Conservation (phyloP, 352 stramenopile genomes). For the Achlya hypogyna region DNA sequence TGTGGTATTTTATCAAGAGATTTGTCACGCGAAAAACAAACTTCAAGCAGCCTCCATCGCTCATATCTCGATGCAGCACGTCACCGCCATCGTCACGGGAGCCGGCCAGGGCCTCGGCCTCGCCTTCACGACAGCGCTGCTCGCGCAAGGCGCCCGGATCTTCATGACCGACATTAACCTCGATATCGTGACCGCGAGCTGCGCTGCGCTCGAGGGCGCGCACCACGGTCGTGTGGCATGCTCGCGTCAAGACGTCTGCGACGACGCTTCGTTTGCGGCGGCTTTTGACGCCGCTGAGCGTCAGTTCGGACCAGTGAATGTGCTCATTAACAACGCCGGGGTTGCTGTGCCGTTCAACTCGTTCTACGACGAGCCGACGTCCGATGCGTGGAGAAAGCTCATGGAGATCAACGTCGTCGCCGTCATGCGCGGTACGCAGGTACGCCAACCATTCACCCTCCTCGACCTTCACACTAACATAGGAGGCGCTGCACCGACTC, state of each 20-base stretch:
- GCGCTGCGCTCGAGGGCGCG: conserved; percentile 43
- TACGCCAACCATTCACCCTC: neutral
- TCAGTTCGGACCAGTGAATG: conserved; percentile 58
- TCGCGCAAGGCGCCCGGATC: conserved; percentile 37
- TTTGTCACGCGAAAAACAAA: neutral
- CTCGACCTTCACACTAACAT: neutral
- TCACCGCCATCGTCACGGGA: conserved; percentile 60
- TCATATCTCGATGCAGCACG: conserved; percentile 35
- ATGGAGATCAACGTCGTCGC: conserved; percentile 63
- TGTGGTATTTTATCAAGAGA: neutral
- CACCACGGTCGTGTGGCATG: conserved; percentile 46
- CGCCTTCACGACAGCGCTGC: conserved; percentile 48
- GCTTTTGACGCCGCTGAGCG: conserved; percentile 45
- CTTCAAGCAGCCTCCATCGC: neutral
- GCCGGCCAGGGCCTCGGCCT: conserved; percentile 50
- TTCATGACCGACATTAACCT: conserved; percentile 71
- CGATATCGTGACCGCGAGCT: conserved; percentile 42
- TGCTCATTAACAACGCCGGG: conserved; percentile 72
- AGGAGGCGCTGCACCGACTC: conserved; percentile 6
- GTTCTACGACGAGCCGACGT: conserved; percentile 26
- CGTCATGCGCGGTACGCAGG: conserved; percentile 55
- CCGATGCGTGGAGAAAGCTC: conserved; percentile 39
- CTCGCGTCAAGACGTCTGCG: conserved; percentile 59
- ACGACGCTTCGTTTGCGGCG: conserved; percentile 43
- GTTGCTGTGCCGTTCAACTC: conserved; percentile 42